Base-by-base conservation (phyloP, 2,329 filamentous ascomycete genomes). In the Rhinocladiella mackenziei region DNA sequence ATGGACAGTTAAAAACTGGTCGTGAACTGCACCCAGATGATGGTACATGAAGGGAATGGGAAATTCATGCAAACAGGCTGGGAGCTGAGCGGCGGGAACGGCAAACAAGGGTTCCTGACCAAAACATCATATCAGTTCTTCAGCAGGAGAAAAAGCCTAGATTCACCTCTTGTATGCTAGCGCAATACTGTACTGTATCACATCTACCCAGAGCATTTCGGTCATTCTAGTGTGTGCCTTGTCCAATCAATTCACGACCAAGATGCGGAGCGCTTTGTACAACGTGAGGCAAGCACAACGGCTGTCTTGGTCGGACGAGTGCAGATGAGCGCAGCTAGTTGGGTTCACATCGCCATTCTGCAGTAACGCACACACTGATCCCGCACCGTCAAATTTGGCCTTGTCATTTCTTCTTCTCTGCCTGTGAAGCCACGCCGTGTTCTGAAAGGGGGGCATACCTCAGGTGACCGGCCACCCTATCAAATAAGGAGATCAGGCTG, bases 51-150 rank as follows among this genome's bases (percentile, higher is more conserved):
- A 31, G 25, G 31, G 22, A 38, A 17, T 20, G 25, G 18, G 15
- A 39, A 30, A 43, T 32, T 46, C 43, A 53, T 51, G 51, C 55
- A 57, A 57, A 57, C 55, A 57, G 51, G 47, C 53, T 50, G 43
- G 41, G 48, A 34, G 43, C 36, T 41, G 13, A 46, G 42, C 43
- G 22, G 19, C 14, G 25, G 22, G 23, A 20, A 34, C 35, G 17
- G 48, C 55, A 57, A 57, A 56, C 53, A 57, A 50, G 44, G 43
- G 43, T 46, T 53, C 49, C 45, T 53, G 41, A 44, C 32, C 34
- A 33, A 42, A 29, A 43, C 34, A 22, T 42, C 41, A 39, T 49
- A 39, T 38, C 35, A 30, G 32, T 34, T 41, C 19, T 40, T 37
- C 32, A 34, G 32, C 18, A 34, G 34, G 39, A 45, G 34, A 36